Percentiles rank a stretch among this genome's conserved stretches.
Evolutionary conservation across 2,329 filamentous ascomycete species (phyloP).

Genomic region (Colletotrichum somersetense): DNA sequence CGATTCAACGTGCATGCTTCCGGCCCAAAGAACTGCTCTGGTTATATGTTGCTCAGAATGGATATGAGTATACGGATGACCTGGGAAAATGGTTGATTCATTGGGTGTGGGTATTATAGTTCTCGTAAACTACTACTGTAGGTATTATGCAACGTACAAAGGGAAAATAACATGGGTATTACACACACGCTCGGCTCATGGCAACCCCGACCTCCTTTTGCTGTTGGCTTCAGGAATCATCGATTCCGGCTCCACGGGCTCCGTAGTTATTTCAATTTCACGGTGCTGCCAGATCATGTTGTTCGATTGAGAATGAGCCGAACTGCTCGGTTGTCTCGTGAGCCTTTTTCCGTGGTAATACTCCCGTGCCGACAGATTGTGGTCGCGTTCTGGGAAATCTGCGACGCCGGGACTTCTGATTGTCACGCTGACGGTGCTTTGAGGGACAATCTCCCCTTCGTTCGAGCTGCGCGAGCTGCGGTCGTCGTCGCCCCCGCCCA

Average conservation of each 20-base stretch:
- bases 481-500: constrained; percentile 40
- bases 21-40: background rate
- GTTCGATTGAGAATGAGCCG: constrained; percentile 17
- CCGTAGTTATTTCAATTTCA: constrained; percentile 37
- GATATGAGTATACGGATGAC: no score
- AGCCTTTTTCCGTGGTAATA: constrained; percentile 26
- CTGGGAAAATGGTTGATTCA: background rate
- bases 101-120: background rate
- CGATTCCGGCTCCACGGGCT: constrained; percentile 38
- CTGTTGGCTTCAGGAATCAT: constrained; percentile 17
- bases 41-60: background rate
- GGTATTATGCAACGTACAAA: background rate
- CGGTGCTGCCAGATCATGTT: constrained; percentile 39
- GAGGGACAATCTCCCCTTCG: constrained; percentile 25
- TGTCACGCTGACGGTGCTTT: constrained; percentile 28
- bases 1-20: background rate
- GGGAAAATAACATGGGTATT: constrained; percentile 1
- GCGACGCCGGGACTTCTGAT: constrained; percentile 17
- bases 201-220: constrained; percentile 27
- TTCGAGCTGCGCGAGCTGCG: constrained; percentile 38
- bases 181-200: background rate
- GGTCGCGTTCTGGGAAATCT: constrained; percentile 2
- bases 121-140: constrained; percentile 10
- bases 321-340: background rate
- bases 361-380: constrained; percentile 15